These are phyloP conservation scores for Alternaria sp. DNA, from an alignment of 2,329 filamentous ascomycete genomes.

Conservation along the genomic window DNA sequence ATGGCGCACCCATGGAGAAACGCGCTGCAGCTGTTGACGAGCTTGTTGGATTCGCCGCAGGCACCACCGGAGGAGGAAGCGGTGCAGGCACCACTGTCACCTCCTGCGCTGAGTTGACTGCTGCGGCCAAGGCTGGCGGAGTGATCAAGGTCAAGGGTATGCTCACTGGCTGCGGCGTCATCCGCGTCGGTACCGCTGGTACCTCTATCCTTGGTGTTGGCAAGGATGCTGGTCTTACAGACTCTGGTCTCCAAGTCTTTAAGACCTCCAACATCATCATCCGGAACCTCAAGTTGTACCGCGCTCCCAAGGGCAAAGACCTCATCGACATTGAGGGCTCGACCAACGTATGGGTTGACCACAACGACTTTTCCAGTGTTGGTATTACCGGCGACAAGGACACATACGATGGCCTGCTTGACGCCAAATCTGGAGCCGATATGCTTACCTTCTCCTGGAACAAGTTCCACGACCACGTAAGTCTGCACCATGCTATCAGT, in stretches of 20 bases:
- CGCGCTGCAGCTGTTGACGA: slow-evolving; percentile 42
- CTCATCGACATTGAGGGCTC: slow-evolving; percentile 67
- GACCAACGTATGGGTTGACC: slow-evolving; percentile 70
- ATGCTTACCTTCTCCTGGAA: slow-evolving; percentile 65
- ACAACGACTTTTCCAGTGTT: slow-evolving; percentile 70
- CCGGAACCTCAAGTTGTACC: slow-evolving; percentile 69
- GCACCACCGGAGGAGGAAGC: slow-evolving; percentile 65
- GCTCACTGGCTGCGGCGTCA: slow-evolving; percentile 43
- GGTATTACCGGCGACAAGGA: slow-evolving; percentile 44
- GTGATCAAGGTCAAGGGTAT: slow-evolving; percentile 47
- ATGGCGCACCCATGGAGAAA: slow-evolving; percentile 33
- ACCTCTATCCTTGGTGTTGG: slow-evolving; percentile 53
- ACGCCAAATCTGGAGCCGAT: slow-evolving; percentile 70
- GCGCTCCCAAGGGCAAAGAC: slow-evolving; percentile 65
- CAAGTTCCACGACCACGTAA: slow-evolving; percentile 63
- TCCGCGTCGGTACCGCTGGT: slow-evolving; percentile 34
- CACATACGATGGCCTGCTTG: slow-evolving; percentile 57
- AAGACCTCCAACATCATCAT: slow-evolving; percentile 67
- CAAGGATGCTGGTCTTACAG: slow-evolving; percentile 52
- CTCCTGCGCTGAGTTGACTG: slow-evolving; percentile 60
- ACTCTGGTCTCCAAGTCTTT: slow-evolving; percentile 64
- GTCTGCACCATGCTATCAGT: not conserved
- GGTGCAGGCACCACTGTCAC: slow-evolving; percentile 65
- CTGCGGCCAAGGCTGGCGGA: slow-evolving; percentile 55
- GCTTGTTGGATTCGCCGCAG: slow-evolving; percentile 58